Conservation (phyloP, 306 rosid species). For the Cucurbita ficifolia region DNA sequence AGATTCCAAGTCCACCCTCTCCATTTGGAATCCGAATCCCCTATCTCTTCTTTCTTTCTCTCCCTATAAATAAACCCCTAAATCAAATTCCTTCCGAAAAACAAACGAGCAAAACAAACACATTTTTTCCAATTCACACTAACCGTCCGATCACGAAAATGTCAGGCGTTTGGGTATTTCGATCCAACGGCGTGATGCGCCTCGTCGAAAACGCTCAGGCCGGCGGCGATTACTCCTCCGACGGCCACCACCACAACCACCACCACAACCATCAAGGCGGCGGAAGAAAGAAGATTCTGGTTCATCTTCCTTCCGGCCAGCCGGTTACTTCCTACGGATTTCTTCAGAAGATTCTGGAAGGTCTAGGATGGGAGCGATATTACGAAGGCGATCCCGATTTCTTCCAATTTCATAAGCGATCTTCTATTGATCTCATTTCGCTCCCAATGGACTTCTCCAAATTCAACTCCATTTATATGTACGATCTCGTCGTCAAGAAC, state of each 20-base stretch:
- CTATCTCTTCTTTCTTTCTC: not conserved
- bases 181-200: conserved; percentile 46
- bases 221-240: conserved; percentile 10
- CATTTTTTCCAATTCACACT: not conserved
- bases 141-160: conserved; percentile 5
- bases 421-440: conserved; percentile 81
- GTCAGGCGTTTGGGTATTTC: conserved; percentile 89
- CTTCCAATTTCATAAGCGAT: conserved; percentile 71
- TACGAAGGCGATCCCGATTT: conserved; percentile 69
- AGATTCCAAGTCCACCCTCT: not conserved
- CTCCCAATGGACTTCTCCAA: conserved; percentile 68
- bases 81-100: not conserved
- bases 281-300: conserved; percentile 37
- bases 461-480: conserved; percentile 81
- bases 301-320: conserved; percentile 53
- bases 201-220: conserved; percentile 59
- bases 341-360: conserved; percentile 51
- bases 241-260: not conserved
- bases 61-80: not conserved
- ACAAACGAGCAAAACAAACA: not conserved
- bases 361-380: conserved; percentile 91
- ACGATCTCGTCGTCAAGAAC: conserved; percentile 69
- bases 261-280: not conserved
- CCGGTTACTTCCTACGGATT: conserved; percentile 42
- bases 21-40: not conserved